A percentile compares a stretch with the other conserved stretches of the same genome.
phyloP scores from a whole-genome alignment of 2,329 filamentous ascomycete genomes.

The Aspergillus japonicus region DNA sequence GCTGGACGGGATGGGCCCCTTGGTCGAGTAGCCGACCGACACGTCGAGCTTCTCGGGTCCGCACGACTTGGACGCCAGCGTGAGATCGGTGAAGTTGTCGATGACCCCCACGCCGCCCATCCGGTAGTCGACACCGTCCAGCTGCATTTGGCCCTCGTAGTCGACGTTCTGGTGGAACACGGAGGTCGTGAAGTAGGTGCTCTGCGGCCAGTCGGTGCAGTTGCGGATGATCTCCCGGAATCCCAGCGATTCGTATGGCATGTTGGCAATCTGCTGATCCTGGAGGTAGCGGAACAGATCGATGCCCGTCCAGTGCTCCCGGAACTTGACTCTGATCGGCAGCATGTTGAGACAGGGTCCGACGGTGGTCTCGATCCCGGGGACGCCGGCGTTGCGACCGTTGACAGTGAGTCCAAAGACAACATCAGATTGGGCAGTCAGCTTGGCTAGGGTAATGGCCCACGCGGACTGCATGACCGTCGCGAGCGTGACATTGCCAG shows the following conservation, averaged over 20 bases:
- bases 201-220: conserved; percentile 44
- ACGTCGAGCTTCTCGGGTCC: conserved; percentile 35
- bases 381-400: conserved; percentile 60
- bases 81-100: conserved; percentile 43
- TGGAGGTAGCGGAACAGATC: conserved; percentile 57
- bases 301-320: conserved; percentile 49
- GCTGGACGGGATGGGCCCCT: conserved; percentile 32
- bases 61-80: conserved; percentile 38
- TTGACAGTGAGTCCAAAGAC: conserved; percentile 67
- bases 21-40: conserved; percentile 39
- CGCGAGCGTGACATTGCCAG: conserved; percentile 59
- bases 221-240: conserved; percentile 53
- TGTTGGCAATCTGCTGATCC: conserved; percentile 57
- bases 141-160: conserved; percentile 36
- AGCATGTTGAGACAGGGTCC: conserved; percentile 69
- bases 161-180: conserved; percentile 42
- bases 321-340: conserved; percentile 61
- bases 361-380: conserved; percentile 56
- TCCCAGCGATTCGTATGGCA: conserved; percentile 56
- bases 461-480: conserved; percentile 67
- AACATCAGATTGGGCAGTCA: conserved; percentile 55
- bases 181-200: conserved; percentile 42
- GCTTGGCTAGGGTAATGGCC: conserved; percentile 61
- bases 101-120: conserved; percentile 41
- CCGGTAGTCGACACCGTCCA: conserved; percentile 40